Evolutionary conservation across 225 moss, liverwort and hornwort species (phyloP).

Genomic region (Climacium dendroides): DNA sequence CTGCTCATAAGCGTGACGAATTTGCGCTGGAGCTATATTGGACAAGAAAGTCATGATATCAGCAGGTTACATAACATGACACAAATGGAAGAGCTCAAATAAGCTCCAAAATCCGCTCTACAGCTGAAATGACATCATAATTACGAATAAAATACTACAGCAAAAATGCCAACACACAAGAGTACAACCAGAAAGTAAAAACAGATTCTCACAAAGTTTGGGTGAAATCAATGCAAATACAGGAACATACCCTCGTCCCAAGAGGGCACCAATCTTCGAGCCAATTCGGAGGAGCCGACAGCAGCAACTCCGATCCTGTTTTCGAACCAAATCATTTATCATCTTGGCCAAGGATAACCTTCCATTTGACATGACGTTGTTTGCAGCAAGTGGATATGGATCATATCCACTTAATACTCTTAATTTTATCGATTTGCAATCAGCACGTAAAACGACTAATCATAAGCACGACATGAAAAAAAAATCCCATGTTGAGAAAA

Average conservation of each 20-base stretch:
- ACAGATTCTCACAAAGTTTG: not conserved
- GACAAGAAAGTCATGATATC: not conserved
- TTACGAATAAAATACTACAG: not conserved
- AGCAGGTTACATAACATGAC: not conserved
- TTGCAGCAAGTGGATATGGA: not conserved
- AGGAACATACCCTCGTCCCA: conserved; percentile 65
- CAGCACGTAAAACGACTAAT: not conserved
- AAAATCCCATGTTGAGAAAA: not conserved
- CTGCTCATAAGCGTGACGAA: conserved; percentile 69
- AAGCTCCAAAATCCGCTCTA: not conserved
- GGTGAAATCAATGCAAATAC: not conserved
- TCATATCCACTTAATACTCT: not conserved
- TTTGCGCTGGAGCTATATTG: conserved; percentile 56
- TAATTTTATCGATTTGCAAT: not conserved
- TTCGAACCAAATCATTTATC: not conserved
- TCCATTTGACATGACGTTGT: not conserved
- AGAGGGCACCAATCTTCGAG: conserved; percentile 63
- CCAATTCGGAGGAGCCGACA: conserved; percentile 76
- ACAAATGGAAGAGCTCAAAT: not conserved
- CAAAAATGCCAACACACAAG: not conserved
- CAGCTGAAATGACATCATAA: not conserved
- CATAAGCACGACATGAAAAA: not conserved
- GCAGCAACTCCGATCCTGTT: conserved; percentile 27
- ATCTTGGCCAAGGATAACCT: not conserved
- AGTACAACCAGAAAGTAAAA: not conserved